Evolutionary conservation across 2,329 filamentous ascomycete species (phyloP).

Genomic region (Cladosporium sp.): DNA sequence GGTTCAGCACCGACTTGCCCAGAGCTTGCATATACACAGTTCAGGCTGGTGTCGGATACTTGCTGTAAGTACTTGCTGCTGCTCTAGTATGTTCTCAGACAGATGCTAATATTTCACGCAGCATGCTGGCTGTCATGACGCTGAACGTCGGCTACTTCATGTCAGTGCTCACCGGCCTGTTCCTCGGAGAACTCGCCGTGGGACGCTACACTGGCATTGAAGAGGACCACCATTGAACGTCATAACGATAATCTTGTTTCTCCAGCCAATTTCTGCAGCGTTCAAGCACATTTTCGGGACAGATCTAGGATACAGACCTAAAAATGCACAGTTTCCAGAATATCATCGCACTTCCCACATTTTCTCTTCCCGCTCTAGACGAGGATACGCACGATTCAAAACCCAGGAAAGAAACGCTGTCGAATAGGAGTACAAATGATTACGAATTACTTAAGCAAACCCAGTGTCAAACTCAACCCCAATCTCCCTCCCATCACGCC

Average conservation of each 20-base stretch:
- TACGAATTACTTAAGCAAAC: too few relatives aligned
- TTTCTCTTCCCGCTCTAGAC: too few relatives aligned
- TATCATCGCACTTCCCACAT: too few relatives aligned
- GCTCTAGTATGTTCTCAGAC: not conserved
- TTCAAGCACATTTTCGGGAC: slow-evolving; percentile 1
- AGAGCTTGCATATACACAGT: slow-evolving; percentile 67
- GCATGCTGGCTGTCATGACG: slow-evolving; percentile 91
- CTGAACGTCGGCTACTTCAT: slow-evolving; percentile 83
- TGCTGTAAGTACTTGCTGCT: slow-evolving; percentile 63
- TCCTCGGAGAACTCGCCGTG: slow-evolving; percentile 78
- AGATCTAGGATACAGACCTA: slow-evolving; percentile 1
- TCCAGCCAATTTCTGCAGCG: slow-evolving; percentile 3
- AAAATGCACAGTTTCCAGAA: too few relatives aligned
- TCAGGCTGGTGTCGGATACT: slow-evolving; percentile 73
- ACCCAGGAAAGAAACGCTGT: too few relatives aligned
- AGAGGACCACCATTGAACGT: slow-evolving; percentile 34
- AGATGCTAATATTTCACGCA: slow-evolving; percentile 38
- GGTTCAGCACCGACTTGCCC: slow-evolving; percentile 73
- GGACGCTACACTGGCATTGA: slow-evolving; percentile 60
- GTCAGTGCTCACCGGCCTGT: slow-evolving; percentile 72
- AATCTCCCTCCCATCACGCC: too few relatives aligned
- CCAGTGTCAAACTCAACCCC: too few relatives aligned
- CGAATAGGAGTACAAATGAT: too few relatives aligned
- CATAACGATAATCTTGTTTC: slow-evolving; percentile 3
- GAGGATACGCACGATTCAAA: too few relatives aligned